phyloP scores from a whole-genome alignment of 2,329 filamentous ascomycete species.

The Sphaerulina vaccinii region DNA sequence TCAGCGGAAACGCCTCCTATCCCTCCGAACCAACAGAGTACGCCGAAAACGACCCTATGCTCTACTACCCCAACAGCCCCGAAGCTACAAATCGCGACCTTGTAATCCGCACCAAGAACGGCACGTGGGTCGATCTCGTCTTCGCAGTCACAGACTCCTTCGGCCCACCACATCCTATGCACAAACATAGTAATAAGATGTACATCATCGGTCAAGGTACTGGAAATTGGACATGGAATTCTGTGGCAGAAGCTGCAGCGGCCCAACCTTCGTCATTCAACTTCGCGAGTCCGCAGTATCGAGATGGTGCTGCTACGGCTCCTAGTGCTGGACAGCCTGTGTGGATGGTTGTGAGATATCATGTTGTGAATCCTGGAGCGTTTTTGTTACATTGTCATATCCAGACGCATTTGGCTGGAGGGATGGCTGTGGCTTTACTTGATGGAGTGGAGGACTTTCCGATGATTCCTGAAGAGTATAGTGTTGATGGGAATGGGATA shows the following conservation, averaged over 20 bases:
- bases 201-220: constrained; percentile 55
- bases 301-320: constrained; percentile 47
- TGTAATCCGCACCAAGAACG: constrained; percentile 32
- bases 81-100: constrained; percentile 16
- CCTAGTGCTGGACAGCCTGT: constrained; percentile 16
- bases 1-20: constrained; percentile 7
- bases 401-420: constrained; percentile 48
- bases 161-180: constrained; percentile 60
- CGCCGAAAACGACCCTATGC: constrained; percentile 10
- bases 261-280: constrained; percentile 55
- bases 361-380: constrained; percentile 47
- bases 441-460: constrained; percentile 48
- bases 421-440: constrained; percentile 50
- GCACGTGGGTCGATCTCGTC: constrained; percentile 38
- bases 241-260: constrained; percentile 53
- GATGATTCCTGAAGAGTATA: constrained; percentile 30
- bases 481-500: constrained; percentile 6
- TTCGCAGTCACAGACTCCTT: constrained; percentile 26
- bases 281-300: constrained; percentile 53
- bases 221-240: constrained; percentile 51
- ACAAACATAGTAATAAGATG: constrained; percentile 64
- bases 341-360: constrained; percentile 50
- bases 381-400: constrained; percentile 55
- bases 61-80: constrained; percentile 18
- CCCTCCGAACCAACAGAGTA: constrained; percentile 12